These are phyloP conservation scores for Tilletia setariae DNA, from an alignment of 1,284 basidiomycete genomes.

Conservation along the genomic window DNA sequence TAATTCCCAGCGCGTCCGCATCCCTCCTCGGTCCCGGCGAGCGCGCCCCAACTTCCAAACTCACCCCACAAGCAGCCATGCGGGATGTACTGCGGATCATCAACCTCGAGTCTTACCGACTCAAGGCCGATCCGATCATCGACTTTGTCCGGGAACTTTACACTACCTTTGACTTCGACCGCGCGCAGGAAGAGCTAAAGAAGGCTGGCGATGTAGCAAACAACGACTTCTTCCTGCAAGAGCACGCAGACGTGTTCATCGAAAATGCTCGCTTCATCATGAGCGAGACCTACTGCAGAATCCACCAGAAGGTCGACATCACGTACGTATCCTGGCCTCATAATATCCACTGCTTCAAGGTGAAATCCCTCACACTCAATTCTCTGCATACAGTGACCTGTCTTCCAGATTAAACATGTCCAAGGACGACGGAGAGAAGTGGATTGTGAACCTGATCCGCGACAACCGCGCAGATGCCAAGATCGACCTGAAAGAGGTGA, in stretches of 20 bases:
- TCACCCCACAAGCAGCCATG: constrained; percentile 47
- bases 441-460: constrained; percentile 97
- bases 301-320: constrained; percentile 94
- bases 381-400: constrained; percentile 65
- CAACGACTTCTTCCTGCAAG: constrained; percentile 89
- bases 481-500: constrained; percentile 88
- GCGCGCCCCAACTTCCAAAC: constrained; percentile 47
- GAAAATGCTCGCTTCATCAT: constrained; percentile 93
- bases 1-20: constrained; percentile 35
- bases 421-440: constrained; percentile 92
- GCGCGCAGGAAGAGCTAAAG: constrained; percentile 76
- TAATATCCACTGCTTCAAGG: background rate
- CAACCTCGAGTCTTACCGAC: constrained; percentile 53
- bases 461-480: constrained; percentile 97
- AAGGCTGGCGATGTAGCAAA: constrained; percentile 78
- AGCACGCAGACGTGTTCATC: constrained; percentile 86
- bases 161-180: constrained; percentile 84
- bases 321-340: constrained; percentile 61
- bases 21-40: constrained; percentile 30
- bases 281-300: constrained; percentile 94
- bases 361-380: background rate
- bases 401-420: constrained; percentile 88
- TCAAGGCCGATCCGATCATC: constrained; percentile 90
- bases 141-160: constrained; percentile 90
- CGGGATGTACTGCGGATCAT: constrained; percentile 51